Base-by-base conservation (phyloP, 805 yeast genomes). In the Suhomyces faveliae region DNA sequence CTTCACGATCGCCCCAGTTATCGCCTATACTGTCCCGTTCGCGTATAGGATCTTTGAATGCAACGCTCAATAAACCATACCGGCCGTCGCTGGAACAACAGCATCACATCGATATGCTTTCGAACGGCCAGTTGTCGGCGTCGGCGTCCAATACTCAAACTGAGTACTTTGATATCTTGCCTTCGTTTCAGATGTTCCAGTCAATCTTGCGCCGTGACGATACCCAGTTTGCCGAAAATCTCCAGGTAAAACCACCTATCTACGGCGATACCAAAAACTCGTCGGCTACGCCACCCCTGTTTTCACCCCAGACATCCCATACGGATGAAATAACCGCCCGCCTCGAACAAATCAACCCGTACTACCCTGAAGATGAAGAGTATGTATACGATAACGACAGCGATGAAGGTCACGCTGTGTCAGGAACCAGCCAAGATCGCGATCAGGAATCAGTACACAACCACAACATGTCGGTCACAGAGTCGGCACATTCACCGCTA, bases 171-270 rank as follows among this genome's bases (percentile, higher is more conserved):
- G 88, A 84, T 54, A 77, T 84, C 2, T 61, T 84, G 29, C 90
- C 89, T 0, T 81, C 88, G 0, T 84, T 83, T 57, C 86, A 83
- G 51, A 80, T 84, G 83, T 83, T 81, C 56, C 82, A 80, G 54
- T 75, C 77, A 55, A 64, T 76, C 57, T 53, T 76, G 66, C 51
- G 72, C 58, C 46, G 81, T 60, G 58, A 76, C 59, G 72, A 68
- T 46, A 53, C 55, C 24, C 75, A 73, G 49, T 70, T 71, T 43
- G 60, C 59, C 43, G 76, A 73, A 47, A 60, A 66, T 44, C 53
- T 63, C 11, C 47, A 59, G 15, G 63, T 63, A 0, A 38, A 48
- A 4, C 76, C 77, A 2, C 78, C 78, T 4, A 60, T 45, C 2
- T 72, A 73, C 48, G 73, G 70, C 3, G 76, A 67, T 39, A 53